A percentile compares a stretch with the other conserved stretches of the same genome.
Conservation (phyloP, 768 basidiomycete genomes). For the Kwoniella sp. region DNA sequence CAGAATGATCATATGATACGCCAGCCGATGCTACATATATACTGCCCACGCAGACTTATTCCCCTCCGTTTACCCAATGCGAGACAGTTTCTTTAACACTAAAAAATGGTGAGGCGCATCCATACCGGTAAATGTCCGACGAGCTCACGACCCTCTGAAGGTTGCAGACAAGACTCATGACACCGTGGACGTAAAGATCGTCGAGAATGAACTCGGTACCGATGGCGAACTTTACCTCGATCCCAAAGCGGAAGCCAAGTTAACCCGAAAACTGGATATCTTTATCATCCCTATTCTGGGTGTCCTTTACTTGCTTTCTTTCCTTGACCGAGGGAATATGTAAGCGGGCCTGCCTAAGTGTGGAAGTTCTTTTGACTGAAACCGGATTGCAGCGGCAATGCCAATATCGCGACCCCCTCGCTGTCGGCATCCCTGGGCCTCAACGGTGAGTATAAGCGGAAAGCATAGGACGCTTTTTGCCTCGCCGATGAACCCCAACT, state of each 20-base stretch:
- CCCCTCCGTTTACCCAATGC: not conserved
- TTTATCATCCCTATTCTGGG: slow-evolving; percentile 7
- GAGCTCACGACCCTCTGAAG: not conserved
- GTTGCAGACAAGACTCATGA: not conserved
- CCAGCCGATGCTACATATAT: not conserved
- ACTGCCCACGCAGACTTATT: not conserved
- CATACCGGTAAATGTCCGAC: too few relatives aligned
- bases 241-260: not conserved
- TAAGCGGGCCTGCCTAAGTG: not conserved
- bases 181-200: not conserved
- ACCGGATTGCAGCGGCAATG: not conserved
- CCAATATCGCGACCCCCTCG: slow-evolving; percentile 1
- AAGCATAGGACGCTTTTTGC: not conserved
- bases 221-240: not conserved
- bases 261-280: not conserved
- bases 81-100: not conserved
- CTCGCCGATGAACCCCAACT: not conserved
- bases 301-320: slow-evolving; percentile 1
- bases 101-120: not conserved
- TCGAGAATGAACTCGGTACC: not conserved
- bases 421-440: not conserved
- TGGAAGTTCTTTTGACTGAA: not conserved
- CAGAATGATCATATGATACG: not conserved
- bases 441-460: not conserved
- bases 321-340: slow-evolving; percentile 7